phyloP scores from a whole-genome alignment of 2,329 filamentous ascomycete genomes.

The Pseudogymnoascus sp. region DNA sequence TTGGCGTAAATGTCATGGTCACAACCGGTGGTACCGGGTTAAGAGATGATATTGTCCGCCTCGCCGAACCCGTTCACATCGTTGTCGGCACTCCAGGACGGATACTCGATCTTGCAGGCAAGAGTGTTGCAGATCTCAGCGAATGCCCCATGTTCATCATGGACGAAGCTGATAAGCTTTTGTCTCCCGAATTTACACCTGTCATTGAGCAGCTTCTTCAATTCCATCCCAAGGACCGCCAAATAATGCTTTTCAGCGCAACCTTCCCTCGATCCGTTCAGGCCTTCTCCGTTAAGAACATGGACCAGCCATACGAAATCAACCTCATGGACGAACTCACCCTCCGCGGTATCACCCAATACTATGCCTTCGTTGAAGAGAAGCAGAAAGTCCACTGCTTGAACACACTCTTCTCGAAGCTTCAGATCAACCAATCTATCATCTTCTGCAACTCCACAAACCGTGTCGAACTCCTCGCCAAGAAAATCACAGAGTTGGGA shows the following conservation, averaged over 20 bases:
- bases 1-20: slow-evolving; percentile 98
- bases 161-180: slow-evolving; percentile 97
- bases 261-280: slow-evolving; percentile 97
- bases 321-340: slow-evolving; percentile 99
- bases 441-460: slow-evolving; percentile 99
- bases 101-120: slow-evolving; percentile 92
- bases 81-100: slow-evolving; percentile 94
- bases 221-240: slow-evolving; percentile 93
- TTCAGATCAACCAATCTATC: slow-evolving; percentile 99
- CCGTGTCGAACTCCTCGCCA: slow-evolving; percentile 90
- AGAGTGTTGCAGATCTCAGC: slow-evolving; percentile 91
- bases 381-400: slow-evolving; percentile 99
- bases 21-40: slow-evolving; percentile 93
- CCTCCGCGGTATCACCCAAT: slow-evolving; percentile 94
- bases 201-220: slow-evolving; percentile 93
- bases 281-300: slow-evolving; percentile 97
- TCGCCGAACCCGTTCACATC: slow-evolving; percentile 92
- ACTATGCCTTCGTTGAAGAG: slow-evolving; percentile 98
- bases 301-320: slow-evolving; percentile 94
- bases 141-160: slow-evolving; percentile 98
- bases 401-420: slow-evolving; percentile 96
- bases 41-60: slow-evolving; percentile 91
- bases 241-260: slow-evolving; percentile 98
- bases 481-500: slow-evolving; percentile 98
- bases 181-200: slow-evolving; percentile 93